These are phyloP conservation scores for Neoboletus brunneissimus DNA, from an alignment of 768 basidiomycete genomes.

Conservation along the genomic window DNA sequence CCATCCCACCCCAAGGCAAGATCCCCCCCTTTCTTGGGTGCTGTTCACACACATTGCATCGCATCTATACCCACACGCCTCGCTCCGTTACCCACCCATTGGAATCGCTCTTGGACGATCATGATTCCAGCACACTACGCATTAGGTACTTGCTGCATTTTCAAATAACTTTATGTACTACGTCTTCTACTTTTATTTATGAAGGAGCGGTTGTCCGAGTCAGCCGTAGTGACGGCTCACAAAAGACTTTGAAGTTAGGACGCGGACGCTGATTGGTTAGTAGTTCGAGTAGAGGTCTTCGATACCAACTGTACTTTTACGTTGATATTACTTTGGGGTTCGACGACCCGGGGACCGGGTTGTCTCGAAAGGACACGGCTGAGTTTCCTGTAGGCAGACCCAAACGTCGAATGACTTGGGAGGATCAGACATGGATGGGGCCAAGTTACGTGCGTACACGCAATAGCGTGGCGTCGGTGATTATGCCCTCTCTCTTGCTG, in stretches of 20 bases:
- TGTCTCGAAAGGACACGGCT: too few relatives aligned
- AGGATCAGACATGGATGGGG: too few relatives aligned
- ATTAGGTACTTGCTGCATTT: not conserved
- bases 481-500: too few relatives aligned
- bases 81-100: not conserved
- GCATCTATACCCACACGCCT: conserved; percentile 1
- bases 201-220: not conserved
- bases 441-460: too few relatives aligned
- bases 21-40: too few relatives aligned
- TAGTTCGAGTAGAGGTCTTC: not conserved
- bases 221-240: not conserved
- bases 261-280: not conserved
- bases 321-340: not conserved
- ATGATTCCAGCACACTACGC: not conserved
- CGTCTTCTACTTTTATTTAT: not conserved
- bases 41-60: not conserved
- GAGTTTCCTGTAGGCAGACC: too few relatives aligned
- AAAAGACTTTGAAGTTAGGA: not conserved
- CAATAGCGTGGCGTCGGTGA: too few relatives aligned
- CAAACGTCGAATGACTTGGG: too few relatives aligned
- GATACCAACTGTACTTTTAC: not conserved
- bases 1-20: not conserved
- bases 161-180: not conserved
- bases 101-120: not conserved
- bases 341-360: too few relatives aligned